Percentiles rank a stretch among this genome's conserved stretches.
phyloP scores from a whole-genome alignment of 306 rosid genomes.

The Mucuna pruriens region DNA sequence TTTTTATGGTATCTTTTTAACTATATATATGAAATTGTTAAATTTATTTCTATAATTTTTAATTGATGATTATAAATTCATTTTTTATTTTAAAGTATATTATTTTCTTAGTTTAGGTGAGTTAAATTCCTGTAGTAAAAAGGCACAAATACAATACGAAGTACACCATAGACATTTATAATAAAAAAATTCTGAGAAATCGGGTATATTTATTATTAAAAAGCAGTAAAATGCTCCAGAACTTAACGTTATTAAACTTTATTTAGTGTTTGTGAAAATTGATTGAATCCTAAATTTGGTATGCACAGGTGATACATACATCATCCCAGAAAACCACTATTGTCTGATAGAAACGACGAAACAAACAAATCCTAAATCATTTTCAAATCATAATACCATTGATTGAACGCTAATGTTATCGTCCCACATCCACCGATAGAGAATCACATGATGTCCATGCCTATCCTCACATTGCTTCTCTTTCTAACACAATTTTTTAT shows the following conservation, averaged over 20 bases:
- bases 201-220: background rate
- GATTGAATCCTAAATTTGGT: background rate
- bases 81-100: too few species aligned
- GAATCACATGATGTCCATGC: background rate
- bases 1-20: too few species aligned
- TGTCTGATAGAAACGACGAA: background rate
- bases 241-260: background rate
- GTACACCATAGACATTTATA: background rate
- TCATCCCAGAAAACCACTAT: background rate
- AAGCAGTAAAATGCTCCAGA: background rate
- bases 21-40: too few species aligned
- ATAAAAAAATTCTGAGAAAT: background rate
- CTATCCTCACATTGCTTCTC: slow-evolving; percentile 9
- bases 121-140: too few species aligned
- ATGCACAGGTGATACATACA: background rate
- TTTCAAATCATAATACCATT: background rate
- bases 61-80: too few species aligned
- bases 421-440: background rate
- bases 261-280: background rate
- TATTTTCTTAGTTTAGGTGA: too few species aligned
- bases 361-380: background rate
- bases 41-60: too few species aligned
- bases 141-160: too few species aligned
- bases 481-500: background rate
- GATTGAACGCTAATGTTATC: background rate